These are phyloP conservation scores for Aspergillus fijiensis DNA, from an alignment of 2,329 filamentous ascomycete species.

Conservation along the genomic window DNA sequence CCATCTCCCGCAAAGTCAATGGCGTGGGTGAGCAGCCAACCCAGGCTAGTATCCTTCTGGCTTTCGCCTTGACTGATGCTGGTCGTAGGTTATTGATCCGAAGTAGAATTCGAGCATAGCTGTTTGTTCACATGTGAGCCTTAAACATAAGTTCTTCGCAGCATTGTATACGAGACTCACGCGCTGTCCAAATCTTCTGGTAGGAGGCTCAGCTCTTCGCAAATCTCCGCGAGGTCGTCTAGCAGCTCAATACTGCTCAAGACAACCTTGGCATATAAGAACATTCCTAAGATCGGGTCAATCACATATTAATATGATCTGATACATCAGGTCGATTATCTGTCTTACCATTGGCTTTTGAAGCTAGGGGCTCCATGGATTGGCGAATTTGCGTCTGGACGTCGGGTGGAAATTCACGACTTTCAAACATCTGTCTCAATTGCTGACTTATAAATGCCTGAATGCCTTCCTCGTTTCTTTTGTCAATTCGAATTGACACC, in stretches of 20 bases:
- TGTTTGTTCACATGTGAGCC: no score
- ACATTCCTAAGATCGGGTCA: constrained; percentile 3
- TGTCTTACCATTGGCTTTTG: constrained; percentile 8
- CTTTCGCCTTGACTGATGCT: no score
- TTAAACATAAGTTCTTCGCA: no score
- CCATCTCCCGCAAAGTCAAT: no score
- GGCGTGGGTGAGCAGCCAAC: no score
- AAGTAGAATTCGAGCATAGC: no score
- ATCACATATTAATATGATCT: background rate
- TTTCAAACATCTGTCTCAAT: background rate
- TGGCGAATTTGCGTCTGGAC: background rate
- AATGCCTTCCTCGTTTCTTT: constrained; percentile 7
- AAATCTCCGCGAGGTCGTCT: constrained; percentile 22
- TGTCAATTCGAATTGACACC: constrained; percentile 2
- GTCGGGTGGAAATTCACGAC: background rate
- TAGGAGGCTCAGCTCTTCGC: constrained; percentile 25
- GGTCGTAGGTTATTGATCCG: no score
- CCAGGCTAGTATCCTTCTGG: no score
- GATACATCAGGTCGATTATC: background rate
- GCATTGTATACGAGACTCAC: constrained; percentile 18
- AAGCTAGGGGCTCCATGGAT: background rate
- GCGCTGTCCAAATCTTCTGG: constrained; percentile 32
- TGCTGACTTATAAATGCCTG: constrained; percentile 4
- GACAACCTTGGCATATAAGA: constrained; percentile 8
- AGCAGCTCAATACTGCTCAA: constrained; percentile 1